Percentiles rank a stretch among this genome's conserved stretches.
Evolutionary conservation across 345 rosid genomes (phyloP).

Genomic region (Lepidium aucheri): DNA sequence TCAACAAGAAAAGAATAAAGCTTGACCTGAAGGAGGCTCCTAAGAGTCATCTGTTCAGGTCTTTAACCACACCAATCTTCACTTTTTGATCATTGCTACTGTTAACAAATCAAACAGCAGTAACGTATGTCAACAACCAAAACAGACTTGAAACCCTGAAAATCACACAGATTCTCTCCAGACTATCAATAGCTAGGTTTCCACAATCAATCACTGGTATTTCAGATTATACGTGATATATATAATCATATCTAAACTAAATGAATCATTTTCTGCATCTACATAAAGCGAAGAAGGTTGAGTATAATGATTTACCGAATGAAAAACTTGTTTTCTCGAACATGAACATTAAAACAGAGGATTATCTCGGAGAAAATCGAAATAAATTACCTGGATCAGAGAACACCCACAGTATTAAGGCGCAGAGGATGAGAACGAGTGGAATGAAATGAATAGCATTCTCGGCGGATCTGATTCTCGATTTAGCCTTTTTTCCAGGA

Average conservation of each 20-base stretch:
- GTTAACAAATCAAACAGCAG: neutral
- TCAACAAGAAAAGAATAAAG: neutral
- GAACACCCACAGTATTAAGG: conserved; percentile 70
- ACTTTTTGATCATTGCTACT: conserved; percentile 6
- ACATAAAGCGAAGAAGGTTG: too few species aligned
- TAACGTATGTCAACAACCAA: neutral
- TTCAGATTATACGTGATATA: too few species aligned
- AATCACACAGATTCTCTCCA: neutral
- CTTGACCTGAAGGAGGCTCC: neutral
- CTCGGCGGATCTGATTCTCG: conserved; percentile 67
- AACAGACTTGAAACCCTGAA: neutral
- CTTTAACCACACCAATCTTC: neutral
- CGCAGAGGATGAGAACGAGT: conserved; percentile 51
- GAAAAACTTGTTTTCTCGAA: too few species aligned
- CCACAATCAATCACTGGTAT: neutral
- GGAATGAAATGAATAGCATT: conserved; percentile 81
- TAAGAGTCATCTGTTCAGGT: neutral
- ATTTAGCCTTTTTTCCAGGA: conserved; percentile 48
- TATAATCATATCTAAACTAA: too few species aligned
- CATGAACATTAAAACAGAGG: neutral
- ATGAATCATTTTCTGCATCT: too few species aligned
- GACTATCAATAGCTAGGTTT: neutral
- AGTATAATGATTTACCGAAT: too few species aligned
- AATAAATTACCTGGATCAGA: conserved; percentile 37
- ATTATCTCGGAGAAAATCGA: neutral